Conservation (phyloP, 1,139 yeast genomes). For the Diutina neorugosa region DNA sequence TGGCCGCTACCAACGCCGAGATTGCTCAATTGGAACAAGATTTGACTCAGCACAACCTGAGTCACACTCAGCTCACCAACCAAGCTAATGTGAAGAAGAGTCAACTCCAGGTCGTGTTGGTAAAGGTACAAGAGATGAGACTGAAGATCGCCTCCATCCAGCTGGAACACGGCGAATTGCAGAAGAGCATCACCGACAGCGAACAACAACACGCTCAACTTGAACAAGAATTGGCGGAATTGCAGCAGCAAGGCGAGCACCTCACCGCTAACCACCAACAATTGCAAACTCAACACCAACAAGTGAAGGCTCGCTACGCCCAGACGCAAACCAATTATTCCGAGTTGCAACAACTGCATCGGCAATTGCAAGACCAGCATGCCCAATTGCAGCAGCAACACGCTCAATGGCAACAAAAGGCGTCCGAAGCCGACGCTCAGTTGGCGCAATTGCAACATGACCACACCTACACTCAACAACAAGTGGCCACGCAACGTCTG, state of each 20-base stretch:
- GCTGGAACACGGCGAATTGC: slow-evolving; percentile 14
- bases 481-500: background rate
- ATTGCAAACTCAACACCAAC: background rate
- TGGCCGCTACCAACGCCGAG: slow-evolving; percentile 58
- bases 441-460: background rate
- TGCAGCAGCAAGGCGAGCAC: background rate
- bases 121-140: slow-evolving; percentile 39
- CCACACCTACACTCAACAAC: background rate
- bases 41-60: slow-evolving; percentile 37
- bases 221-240: background rate
- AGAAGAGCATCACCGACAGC: background rate
- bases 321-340: background rate
- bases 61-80: slow-evolving; percentile 49
- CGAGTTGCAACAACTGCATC: background rate
- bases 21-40: slow-evolving; percentile 46
- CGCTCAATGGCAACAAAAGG: background rate
- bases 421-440: background rate
- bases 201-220: background rate
- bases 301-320: background rate
- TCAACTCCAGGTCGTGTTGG: slow-evolving; percentile 51
- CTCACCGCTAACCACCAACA: background rate
- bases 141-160: slow-evolving; percentile 12
- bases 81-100: slow-evolving; percentile 54
- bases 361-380: background rate
- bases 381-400: background rate